Base-by-base conservation (phyloP, 805 yeast genomes). In the Kodamaea fukazawae region DNA sequence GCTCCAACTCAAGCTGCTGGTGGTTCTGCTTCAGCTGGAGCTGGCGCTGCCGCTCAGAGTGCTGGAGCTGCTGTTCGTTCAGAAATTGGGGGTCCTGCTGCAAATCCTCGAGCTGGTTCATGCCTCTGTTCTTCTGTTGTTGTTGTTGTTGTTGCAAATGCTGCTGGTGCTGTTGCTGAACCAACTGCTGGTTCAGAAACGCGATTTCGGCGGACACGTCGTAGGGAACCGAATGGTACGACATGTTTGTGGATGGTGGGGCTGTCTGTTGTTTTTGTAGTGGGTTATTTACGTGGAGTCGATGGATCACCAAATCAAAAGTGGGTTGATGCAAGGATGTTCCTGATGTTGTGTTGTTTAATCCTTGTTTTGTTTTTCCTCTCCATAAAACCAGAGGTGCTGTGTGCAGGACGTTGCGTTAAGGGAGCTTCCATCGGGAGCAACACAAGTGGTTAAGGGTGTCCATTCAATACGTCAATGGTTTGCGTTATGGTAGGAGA, bases 1-100 rank as follows among this genome's bases (percentile, higher is more conserved):
- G 37, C 31, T 34, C 37, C 30, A 38, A 29, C 33, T 38, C 42
- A 12, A 38, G 35, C 25, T 33, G 30, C 36, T 38, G 42, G 36
- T 33, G 42, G 20, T 43, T 34, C 32, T 37, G 38, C 20, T 26
- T 30, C 32, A 31, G 29, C 26, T 37, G 36, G 26, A 32, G 27
- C 32, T 32, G 41, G 18, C 28, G 44, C 31, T 27, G 41, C 25
- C 34, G 41, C 34, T 39, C 42, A 10, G 38, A 34, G 22, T 30
- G 35, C 29, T 38, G 41, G 11, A 23, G 11, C 36, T 33, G 28
- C 12, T 25, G 30, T 13, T 38, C 41, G 29, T 32, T 32, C 33
- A 15, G 35, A 17, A 25, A 25, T 26, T 27, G 32, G 17, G 16
- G 8, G 12, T 35, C 32, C 6, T 29, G 18, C 23, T 20, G 23